These are phyloP conservation scores for Durusdinium trenchii DNA, from an alignment of 73 alveolate genomes.

Conservation along the genomic window DNA sequence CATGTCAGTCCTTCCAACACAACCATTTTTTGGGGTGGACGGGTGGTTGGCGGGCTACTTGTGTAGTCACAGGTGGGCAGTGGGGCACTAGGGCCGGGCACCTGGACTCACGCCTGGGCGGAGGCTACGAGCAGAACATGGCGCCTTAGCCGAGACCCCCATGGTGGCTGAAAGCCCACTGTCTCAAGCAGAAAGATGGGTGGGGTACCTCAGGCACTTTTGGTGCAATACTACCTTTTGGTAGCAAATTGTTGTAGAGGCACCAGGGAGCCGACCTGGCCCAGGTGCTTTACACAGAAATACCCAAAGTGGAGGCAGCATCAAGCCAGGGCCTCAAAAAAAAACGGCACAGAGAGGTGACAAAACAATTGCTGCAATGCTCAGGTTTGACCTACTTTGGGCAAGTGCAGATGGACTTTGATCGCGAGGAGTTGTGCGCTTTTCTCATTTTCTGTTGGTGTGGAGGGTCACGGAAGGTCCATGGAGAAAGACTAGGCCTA, in stretches of 20 bases:
- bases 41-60: no score
- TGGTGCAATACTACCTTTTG: not conserved
- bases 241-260: not conserved
- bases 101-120: not conserved
- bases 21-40: no score
- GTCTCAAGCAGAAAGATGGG: slow-evolving; percentile 61
- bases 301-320: slow-evolving; percentile 21
- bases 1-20: no score
- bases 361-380: not conserved
- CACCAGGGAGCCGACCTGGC: not conserved
- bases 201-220: not conserved
- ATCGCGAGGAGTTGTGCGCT: not conserved
- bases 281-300: slow-evolving; percentile 46
- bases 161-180: slow-evolving; percentile 18
- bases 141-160: slow-evolving; percentile 30
- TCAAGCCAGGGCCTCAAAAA: not conserved
- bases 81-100: no score
- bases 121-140: slow-evolving; percentile 71
- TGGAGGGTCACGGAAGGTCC: not conserved
- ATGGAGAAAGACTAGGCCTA: not conserved
- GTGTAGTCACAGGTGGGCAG: not conserved
- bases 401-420: not conserved
- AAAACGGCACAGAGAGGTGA: no score
- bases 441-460: not conserved
- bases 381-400: slow-evolving; percentile 35